These are phyloP conservation scores for Heteromeles arbutifolia DNA, from an alignment of 306 rosid species.

Conservation along the genomic window DNA sequence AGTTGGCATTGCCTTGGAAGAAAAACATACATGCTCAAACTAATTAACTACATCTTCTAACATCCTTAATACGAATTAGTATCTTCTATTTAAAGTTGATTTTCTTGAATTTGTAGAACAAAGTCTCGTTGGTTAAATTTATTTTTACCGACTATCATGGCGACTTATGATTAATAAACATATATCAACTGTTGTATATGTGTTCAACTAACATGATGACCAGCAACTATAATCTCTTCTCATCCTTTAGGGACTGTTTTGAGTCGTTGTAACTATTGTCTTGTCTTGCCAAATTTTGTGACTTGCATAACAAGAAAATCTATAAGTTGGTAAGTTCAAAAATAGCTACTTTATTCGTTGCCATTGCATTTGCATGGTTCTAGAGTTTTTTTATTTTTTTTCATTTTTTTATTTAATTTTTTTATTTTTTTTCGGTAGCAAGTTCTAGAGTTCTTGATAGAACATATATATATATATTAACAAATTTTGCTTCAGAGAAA, in stretches of 20 bases:
- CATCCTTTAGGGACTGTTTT: not conserved
- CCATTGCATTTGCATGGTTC: not conserved
- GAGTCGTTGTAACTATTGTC: not conserved
- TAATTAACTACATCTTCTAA: not conserved
- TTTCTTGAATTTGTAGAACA: not conserved
- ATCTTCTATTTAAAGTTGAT: not conserved
- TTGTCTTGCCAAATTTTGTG: not conserved
- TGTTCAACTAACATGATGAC: not conserved
- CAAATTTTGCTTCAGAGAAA: too few species aligned
- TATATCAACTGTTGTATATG: not conserved
- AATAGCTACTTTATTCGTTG: not conserved
- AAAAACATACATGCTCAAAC: not conserved
- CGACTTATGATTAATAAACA: not conserved
- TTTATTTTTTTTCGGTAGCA: not conserved
- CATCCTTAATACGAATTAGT: too few species aligned
- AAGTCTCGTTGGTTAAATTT: not conserved
- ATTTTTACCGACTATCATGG: too few species aligned
- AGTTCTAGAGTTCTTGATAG: too few species aligned
- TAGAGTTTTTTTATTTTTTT: too few species aligned
- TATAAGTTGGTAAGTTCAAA: not conserved
- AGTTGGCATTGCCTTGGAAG: not conserved
- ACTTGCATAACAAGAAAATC: not conserved
- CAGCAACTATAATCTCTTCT: not conserved
- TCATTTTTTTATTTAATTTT: too few species aligned
- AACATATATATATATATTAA: too few species aligned